Evolutionary conservation across 805 yeast genomes (phyloP).

Genomic region (Candida ipomoeae): DNA sequence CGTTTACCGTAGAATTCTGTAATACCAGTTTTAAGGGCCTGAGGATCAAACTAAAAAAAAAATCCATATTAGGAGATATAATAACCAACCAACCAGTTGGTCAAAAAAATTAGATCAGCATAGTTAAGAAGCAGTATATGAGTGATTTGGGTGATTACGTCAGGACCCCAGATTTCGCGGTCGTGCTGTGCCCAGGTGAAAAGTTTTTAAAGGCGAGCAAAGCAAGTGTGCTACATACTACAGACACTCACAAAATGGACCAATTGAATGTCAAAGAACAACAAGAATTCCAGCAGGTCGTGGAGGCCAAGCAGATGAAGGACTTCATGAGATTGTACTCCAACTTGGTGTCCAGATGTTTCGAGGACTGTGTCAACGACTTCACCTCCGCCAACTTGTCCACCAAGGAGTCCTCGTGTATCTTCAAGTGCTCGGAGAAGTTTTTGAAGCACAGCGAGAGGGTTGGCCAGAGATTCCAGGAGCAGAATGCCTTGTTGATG

Average conservation of each 20-base stretch:
- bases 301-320: conserved; percentile 97
- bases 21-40: too few relatives aligned
- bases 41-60: too few relatives aligned
- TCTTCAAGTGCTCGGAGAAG: conserved; percentile 91
- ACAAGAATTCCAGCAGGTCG: conserved; percentile 91
- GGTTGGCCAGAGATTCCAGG: conserved; percentile 98
- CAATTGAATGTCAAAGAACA: conserved; percentile 93
- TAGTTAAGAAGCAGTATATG: too few relatives aligned
- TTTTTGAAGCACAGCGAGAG: conserved; percentile 97
- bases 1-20: too few relatives aligned
- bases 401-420: conserved; percentile 78
- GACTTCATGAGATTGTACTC: conserved; percentile 98
- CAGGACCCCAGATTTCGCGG: conserved; percentile 5
- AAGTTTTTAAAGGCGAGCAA: conserved; percentile 14
- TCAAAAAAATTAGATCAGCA: too few relatives aligned
- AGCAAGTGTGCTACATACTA: not conserved
- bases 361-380: conserved; percentile 96
- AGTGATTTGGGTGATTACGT: too few relatives aligned
- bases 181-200: conserved; percentile 13
- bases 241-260: conserved; percentile 56
- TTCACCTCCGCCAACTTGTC: conserved; percentile 90
- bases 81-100: too few relatives aligned
- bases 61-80: too few relatives aligned
- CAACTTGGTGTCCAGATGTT: conserved; percentile 92
- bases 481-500: conserved; percentile 81